Evolutionary conservation across 2,329 filamentous ascomycete genomes (phyloP).

Genomic region (Phialocephala sp.): DNA sequence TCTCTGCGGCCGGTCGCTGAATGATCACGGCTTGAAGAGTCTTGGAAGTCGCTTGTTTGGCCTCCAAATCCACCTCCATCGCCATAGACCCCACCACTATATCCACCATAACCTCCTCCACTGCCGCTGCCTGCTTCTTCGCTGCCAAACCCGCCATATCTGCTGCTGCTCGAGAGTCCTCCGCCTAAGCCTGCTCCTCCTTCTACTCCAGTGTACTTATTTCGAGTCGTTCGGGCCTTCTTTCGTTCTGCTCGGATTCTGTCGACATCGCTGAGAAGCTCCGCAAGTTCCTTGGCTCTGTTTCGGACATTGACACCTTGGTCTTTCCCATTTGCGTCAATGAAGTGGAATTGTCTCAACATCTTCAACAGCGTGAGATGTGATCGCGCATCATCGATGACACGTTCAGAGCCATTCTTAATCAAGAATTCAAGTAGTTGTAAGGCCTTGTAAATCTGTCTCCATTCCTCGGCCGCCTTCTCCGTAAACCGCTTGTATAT

Average conservation of each 20-base stretch:
- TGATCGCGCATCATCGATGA: constrained; percentile 94
- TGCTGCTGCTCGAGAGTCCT: constrained; percentile 55
- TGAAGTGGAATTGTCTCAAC: constrained; percentile 97
- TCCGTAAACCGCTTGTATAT: constrained; percentile 99
- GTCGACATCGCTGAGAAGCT: constrained; percentile 92
- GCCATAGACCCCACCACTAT: constrained; percentile 82
- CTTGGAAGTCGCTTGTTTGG: constrained; percentile 72
- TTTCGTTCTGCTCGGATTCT: constrained; percentile 82
- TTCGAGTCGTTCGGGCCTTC: constrained; percentile 87
- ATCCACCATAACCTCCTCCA: constrained; percentile 69
- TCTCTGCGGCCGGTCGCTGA: constrained; percentile 60
- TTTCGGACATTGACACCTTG: constrained; percentile 98
- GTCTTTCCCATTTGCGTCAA: constrained; percentile 95
- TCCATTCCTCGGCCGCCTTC: constrained; percentile 97
- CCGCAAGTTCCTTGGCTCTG: constrained; percentile 91
- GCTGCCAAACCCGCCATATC: constrained; percentile 90
- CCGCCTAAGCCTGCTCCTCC: constrained; percentile 71
- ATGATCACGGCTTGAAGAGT: constrained; percentile 47
- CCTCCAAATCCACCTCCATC: constrained; percentile 94
- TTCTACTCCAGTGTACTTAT: constrained; percentile 95
- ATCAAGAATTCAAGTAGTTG: constrained; percentile 96
- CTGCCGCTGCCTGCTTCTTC: constrained; percentile 67
- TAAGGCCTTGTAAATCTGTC: constrained; percentile 98
- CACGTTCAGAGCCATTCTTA: constrained; percentile 96
- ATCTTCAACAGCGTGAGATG: constrained; percentile 97